Base-by-base conservation (phyloP, 2,329 filamentous ascomycete species). In the Ceratocystis huliohia region DNA sequence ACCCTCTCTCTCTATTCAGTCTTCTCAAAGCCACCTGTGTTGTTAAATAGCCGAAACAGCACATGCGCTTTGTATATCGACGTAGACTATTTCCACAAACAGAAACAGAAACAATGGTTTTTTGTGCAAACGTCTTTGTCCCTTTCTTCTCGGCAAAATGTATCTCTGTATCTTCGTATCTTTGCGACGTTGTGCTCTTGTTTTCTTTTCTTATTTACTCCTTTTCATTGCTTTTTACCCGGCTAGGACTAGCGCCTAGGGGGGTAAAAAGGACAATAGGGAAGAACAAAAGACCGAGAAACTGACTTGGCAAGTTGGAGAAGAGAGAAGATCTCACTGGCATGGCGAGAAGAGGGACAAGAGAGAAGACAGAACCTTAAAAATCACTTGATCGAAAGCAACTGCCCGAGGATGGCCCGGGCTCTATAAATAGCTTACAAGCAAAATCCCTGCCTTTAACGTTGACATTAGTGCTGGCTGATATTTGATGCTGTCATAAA, bases 401-500 rank as follows among this genome's bases (percentile, higher is more conserved):
- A n/a, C 53, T 59, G 28, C 28, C 53, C 28, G 28, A 33, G 28
- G 25, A 59, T 59, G 53, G 53, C 53, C 28, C 28, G 53, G 15
- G 53, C 53, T 15, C 53, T 33, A 37, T 59, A 59, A 37, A 59
- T 59, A 59, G 53, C 28, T 30, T 59, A 59, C 17, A 41, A 30
- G 53, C 28, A 13, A n/a, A 17, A 57, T 57, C 53, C 25, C 53
- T 57, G 53, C 22, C 53, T 57, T 57, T 33, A 22, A 13, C 13
- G 22, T n/a, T 30, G 15, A 17, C 22, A 10, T 59, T 33, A 59
- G 28, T 17, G 17, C 46, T 33, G 28, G 10, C n/a, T 59, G 53
- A n/a, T 33, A 59, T 59, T 59, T 59, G 53, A 25, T 59, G 53
- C 53, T 59, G 53, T 59, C 53, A 59, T 59, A 15, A 17, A 33